A percentile compares a stretch with the other conserved stretches of the same genome.
These are phyloP conservation scores for Penicillium robsamsonii DNA, from an alignment of 495 filamentous ascomycete species.

Conservation along the genomic window DNA sequence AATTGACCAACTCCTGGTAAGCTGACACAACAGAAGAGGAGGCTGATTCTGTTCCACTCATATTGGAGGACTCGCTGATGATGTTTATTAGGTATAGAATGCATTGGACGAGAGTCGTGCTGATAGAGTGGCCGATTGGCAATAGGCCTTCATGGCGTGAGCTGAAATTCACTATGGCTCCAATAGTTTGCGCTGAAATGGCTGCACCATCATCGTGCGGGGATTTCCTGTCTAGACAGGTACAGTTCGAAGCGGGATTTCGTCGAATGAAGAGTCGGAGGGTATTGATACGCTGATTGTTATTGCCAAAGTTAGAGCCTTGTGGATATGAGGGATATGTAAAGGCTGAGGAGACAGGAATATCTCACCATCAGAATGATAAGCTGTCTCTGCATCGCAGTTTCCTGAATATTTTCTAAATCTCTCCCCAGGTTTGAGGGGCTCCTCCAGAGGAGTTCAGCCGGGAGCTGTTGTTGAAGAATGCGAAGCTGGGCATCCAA, in stretches of 20 bases:
- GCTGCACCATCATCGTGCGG: background rate
- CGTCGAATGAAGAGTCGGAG: background rate
- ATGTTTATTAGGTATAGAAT: background rate
- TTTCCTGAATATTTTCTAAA: background rate
- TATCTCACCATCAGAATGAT: background rate
- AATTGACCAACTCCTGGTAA: background rate
- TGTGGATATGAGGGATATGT: background rate
- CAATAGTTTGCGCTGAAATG: background rate
- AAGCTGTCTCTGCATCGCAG: background rate
- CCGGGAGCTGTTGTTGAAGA: background rate
- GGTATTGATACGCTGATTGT: background rate
- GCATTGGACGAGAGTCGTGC: background rate
- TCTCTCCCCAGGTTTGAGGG: background rate
- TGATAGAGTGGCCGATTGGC: background rate
- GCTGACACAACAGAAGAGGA: background rate
- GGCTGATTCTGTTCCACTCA: background rate
- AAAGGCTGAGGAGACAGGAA: background rate
- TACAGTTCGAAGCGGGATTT: background rate
- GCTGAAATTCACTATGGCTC: background rate
- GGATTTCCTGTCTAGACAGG: background rate
- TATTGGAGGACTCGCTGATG: background rate
- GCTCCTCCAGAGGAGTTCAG: background rate
- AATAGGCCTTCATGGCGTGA: background rate
- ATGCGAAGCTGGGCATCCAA: background rate
- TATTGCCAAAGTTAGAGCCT: background rate